Evolutionary conservation across 163 green algal species (phyloP).

Genomic region (Trebouxiophyceae sp.): DNA sequence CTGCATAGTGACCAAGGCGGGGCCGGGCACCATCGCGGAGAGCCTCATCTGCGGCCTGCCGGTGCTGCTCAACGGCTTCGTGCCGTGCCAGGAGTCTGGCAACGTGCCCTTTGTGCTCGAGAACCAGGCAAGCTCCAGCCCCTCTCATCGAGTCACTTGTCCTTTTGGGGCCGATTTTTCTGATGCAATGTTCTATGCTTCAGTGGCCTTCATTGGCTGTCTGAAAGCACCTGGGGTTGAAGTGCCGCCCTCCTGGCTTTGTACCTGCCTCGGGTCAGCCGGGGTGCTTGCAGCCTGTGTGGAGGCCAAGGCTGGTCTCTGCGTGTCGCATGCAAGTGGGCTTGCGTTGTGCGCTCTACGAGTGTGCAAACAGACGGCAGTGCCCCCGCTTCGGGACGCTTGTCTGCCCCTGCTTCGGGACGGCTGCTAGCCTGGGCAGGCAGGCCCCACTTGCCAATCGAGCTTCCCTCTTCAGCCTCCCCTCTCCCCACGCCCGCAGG

Average conservation of each 20-base stretch:
- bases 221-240: too few species aligned
- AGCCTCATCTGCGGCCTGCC: conserved; percentile 90
- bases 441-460: neutral
- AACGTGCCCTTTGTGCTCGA: conserved; percentile 96
- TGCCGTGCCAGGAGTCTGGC: conserved; percentile 78
- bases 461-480: neutral
- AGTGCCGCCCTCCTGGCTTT: neutral
- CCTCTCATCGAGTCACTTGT: too few species aligned
- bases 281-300: too few species aligned
- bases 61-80: conserved; percentile 92
- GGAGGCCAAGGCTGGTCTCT: too few species aligned
- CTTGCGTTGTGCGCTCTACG: neutral
- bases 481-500: conserved; percentile 4
- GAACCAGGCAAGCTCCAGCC: conserved; percentile 81
- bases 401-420: too few species aligned
- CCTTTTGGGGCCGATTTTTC: too few species aligned
- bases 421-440: neutral
- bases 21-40: conserved; percentile 96
- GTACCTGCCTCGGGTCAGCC: neutral
- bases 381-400: too few species aligned
- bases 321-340: neutral
- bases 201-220: too few species aligned
- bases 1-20: conserved; percentile 67
- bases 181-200: too few species aligned
- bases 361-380: neutral